Base-by-base conservation (phyloP, 345 rosid genomes). In the Durio zibethinus region DNA sequence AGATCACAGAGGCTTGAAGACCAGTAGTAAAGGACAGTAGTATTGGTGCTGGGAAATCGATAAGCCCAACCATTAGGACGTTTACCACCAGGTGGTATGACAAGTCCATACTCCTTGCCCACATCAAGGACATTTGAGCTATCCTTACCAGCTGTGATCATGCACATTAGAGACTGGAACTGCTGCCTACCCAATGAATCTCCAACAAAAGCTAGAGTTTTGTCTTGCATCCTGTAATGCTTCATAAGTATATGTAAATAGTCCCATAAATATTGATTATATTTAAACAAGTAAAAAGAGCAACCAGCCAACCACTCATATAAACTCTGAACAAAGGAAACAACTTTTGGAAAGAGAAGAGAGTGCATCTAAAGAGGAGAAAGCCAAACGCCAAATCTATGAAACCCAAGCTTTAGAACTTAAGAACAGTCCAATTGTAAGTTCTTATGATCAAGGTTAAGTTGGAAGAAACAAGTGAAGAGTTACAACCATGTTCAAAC, bases 141-240 rank as follows among this genome's bases (percentile, higher is more conserved):
- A 66, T 84, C 75, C 75, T 83, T 77, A 60, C 97, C 91, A 76
- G 89, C 90, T 0, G 91, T 84, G 81, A 87, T 81, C 97, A 93
- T 93, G 87, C 97, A 93, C 91, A 93, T 86, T 70, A 93, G 79
- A 60, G 95, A 93, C 78, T 86, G 97, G 80, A 89, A 93, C 77
- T 93, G 94, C 81, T 91, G 97, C 77, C 97, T 82, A 45, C 95
- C 97, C 74, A 93, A 74, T 56, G 97, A 93, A 83, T 93, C 95
- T 84, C 97, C 97, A 64, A 93, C 90, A 85, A 91, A 91, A 66
- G 97, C 97, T 77, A 93, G 81, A 47, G 97, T 91, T 76, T 88
- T 91, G 77, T 83, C 79, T 80, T 74, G 77, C 96, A 91, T 88
- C 94, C 95, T 93, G 86, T 14, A 64, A 73, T 27, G 67, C 43